phyloP scores from a whole-genome alignment of 345 rosid species.

The Pseudoturritis turrita region DNA sequence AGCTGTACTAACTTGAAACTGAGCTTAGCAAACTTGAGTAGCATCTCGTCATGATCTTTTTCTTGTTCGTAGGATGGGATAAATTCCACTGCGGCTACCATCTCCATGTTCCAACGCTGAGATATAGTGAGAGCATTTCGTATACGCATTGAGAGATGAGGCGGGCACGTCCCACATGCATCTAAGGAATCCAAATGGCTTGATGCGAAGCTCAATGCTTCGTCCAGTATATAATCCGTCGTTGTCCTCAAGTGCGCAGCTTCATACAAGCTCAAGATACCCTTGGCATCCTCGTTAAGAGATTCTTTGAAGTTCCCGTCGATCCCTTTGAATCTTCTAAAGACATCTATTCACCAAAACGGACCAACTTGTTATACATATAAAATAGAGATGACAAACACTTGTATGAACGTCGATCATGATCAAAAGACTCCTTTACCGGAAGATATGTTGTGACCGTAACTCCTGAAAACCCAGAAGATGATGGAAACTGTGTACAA shows the following conservation, averaged over 20 bases:
- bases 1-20: slow-evolving; percentile 14
- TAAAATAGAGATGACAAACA: not conserved
- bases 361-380: not conserved
- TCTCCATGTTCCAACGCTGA: slow-evolving; percentile 14
- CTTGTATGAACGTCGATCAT: not conserved
- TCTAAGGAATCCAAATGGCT: slow-evolving; percentile 6
- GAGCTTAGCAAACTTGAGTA: slow-evolving; percentile 18
- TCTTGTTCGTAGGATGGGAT: slow-evolving; percentile 13
- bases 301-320: slow-evolving; percentile 22
- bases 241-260: slow-evolving; percentile 25
- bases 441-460: slow-evolving; percentile 8
- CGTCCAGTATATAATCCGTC: slow-evolving; percentile 35
- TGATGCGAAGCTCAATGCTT: slow-evolving; percentile 29
- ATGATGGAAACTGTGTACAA: slow-evolving; percentile 5
- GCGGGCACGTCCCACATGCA: not conserved
- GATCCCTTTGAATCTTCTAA: slow-evolving; percentile 28
- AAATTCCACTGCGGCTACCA: not conserved
- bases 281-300: slow-evolving; percentile 22
- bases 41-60: not conserved
- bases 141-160: not conserved
- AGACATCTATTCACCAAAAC: slow-evolving; percentile 28
- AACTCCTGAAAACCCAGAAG: slow-evolving; percentile 6
- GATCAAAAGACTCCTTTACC: not conserved
- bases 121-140: not conserved
- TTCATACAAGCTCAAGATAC: slow-evolving; percentile 39